phyloP scores from a whole-genome alignment of 352 stramenopile species.

The Globisporangium cylindrosporum region DNA sequence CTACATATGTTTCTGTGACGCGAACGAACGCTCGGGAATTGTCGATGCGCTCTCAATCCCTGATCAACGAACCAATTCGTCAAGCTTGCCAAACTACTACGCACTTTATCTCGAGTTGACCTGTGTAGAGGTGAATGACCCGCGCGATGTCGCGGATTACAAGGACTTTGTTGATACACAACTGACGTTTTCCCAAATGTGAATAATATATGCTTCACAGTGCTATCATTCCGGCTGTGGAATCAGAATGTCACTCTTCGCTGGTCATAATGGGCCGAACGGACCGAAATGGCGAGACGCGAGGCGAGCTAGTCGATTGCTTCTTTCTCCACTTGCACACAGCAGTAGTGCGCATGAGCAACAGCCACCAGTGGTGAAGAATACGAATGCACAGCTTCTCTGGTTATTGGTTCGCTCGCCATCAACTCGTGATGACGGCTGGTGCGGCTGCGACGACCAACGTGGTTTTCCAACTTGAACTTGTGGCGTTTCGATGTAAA shows the following conservation, averaged over 20 bases:
- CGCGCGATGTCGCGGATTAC: too few species aligned
- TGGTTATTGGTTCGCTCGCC: neutral
- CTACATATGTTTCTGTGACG: neutral
- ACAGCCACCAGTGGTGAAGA: neutral
- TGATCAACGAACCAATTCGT: too few species aligned
- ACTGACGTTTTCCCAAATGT: too few species aligned
- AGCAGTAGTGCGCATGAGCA: neutral
- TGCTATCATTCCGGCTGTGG: too few species aligned
- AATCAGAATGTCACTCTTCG: neutral
- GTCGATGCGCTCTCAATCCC: neutral
- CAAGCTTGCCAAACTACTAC: too few species aligned
- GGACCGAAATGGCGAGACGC: neutral
- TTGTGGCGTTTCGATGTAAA: neutral
- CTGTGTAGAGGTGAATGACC: too few species aligned
- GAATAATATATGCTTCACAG: too few species aligned
- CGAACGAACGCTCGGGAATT: too few species aligned
- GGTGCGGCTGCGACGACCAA: neutral
- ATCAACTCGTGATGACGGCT: neutral
- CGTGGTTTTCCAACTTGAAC: conserved; percentile 3
- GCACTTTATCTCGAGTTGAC: too few species aligned
- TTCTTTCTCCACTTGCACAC: too few species aligned
- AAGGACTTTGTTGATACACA: too few species aligned
- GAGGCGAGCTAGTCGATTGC: neutral
- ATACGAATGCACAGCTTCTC: neutral
- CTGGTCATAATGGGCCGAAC: neutral